phyloP scores from a whole-genome alignment of 345 rosid species.

The Pugionium dolabratum region DNA sequence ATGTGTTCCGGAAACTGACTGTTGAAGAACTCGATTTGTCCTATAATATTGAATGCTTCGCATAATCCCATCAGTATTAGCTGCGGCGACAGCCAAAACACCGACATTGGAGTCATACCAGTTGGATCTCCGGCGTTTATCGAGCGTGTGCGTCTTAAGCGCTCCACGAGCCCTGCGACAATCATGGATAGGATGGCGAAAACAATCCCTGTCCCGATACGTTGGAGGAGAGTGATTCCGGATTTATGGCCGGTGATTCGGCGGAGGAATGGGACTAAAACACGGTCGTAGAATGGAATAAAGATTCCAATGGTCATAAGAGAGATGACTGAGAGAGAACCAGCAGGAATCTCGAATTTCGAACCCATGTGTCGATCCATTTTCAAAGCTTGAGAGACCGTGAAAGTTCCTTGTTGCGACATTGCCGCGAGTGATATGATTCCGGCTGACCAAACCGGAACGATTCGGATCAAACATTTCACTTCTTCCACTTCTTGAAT shows the following conservation, averaged over 20 bases:
- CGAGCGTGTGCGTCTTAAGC: conserved; percentile 49
- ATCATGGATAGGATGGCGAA: conserved; percentile 59
- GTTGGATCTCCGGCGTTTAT: conserved; percentile 47
- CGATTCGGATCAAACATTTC: conserved; percentile 16
- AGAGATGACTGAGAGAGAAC: conserved; percentile 30
- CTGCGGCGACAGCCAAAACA: conserved; percentile 86
- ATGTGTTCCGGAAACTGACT: conserved; percentile 74
- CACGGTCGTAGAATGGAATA: conserved; percentile 59
- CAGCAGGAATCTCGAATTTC: conserved; percentile 5
- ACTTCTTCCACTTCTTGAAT: too few relatives aligned
- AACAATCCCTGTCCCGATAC: conserved; percentile 50
- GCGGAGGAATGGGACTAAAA: conserved; percentile 52
- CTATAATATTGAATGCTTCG: conserved; percentile 53
- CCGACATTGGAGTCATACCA: conserved; percentile 19
- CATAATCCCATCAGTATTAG: conserved; percentile 47
- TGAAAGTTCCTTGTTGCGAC: conserved; percentile 75
- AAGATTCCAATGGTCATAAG: conserved; percentile 57
- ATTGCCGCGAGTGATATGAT: conserved; percentile 66
- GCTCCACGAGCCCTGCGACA: conserved; percentile 71
- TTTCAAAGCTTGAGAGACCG: conserved; percentile 75
- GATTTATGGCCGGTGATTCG: conserved; percentile 29
- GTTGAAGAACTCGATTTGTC: conserved; percentile 76
- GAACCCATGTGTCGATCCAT: conserved; percentile 67
- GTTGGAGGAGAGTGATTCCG: conserved; percentile 72
- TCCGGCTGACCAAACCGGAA: conserved; percentile 65